Evolutionary conservation across 345 rosid species (phyloP), one percentile per base, ranked within the genome.

Genomic region (Mercurialis annua): DNA sequence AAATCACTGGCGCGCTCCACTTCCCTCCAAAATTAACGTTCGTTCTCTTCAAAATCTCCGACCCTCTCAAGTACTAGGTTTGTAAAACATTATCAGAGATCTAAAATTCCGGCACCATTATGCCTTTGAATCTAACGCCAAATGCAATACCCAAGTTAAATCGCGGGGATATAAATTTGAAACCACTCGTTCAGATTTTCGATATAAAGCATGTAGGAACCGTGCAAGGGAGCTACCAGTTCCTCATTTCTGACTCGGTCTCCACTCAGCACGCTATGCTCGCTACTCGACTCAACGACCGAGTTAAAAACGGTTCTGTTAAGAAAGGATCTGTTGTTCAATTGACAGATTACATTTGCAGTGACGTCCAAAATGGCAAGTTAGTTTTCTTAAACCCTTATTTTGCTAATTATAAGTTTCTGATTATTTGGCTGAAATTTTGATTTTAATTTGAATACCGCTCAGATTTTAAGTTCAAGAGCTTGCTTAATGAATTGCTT

Each of bases 291-390:
- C 91, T 92, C 51, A 92, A 85, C 66, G 92, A 86, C 69, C 86
- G 73, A 29, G 85, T 92, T 81, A 86, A 77, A 69, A 63, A 71
- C 26, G 87, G 84, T 51, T 80, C 63, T 9, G 82, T 86, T 81
- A 80, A 70, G 80, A 86, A 78, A 54, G 96, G 98, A 58, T 90
- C 95, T n/a, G 81, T 92, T 26, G 77, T 92, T 73, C 98, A 92
- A 81, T 75, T 92, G 46, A 81, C 85, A 43, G 98, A 89, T 75
- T 89, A 87, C 78, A 86, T 90, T 67, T 92, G 96, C 85, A 86
- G 90, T 79, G 71, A 78, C 24, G 82, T 82, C 48, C 91, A 76
- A 66, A 83, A 76, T 53, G 92, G 92, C 85, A 85, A 80, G 92
- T 87, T 65, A 69, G 74, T 77, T 53, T 40, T 8, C 10, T 40